A percentile compares a stretch with the other conserved stretches of the same genome.
Conservation (phyloP, 1,284 basidiomycete genomes). For the Ustilago bromivora region DNA sequence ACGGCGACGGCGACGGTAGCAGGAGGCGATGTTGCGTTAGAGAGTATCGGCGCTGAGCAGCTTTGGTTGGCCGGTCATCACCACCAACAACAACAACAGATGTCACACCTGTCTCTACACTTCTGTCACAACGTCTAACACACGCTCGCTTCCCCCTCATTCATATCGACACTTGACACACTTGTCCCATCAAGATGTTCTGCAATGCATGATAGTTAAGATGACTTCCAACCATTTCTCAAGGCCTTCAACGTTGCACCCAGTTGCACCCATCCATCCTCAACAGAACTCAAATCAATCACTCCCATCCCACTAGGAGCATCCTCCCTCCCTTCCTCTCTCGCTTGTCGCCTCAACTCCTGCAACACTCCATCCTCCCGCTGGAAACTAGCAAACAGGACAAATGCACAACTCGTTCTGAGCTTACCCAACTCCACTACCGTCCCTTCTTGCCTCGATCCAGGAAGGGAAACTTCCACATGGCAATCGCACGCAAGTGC, state of each 20-base stretch:
- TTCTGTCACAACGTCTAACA: too few species aligned
- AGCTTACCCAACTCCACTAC: conserved; percentile 32
- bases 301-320: conserved; percentile 44
- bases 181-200: not conserved
- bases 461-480: conserved; percentile 26
- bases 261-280: conserved; percentile 10
- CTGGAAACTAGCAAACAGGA: conserved; percentile 21
- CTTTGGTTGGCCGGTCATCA: not conserved
- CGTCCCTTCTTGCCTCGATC: not conserved
- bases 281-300: conserved; percentile 18
- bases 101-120: not conserved
- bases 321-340: conserved; percentile 6
- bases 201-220: not conserved
- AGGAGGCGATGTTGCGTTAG: not conserved
- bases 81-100: not conserved
- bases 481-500: conserved; percentile 51
- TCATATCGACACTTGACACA: too few species aligned
- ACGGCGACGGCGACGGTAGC: not conserved
- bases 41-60: not conserved
- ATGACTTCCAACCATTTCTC: conserved; percentile 28
- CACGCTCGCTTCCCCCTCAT: too few species aligned
- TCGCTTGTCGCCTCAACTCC: conserved; percentile 6
- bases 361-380: conserved; percentile 14
- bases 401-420: conserved; percentile 22
- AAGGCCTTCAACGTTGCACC: conserved; percentile 4